phyloP scores from a whole-genome alignment of 768 basidiomycete species.

The Coprinopsis strossmayeri region DNA sequence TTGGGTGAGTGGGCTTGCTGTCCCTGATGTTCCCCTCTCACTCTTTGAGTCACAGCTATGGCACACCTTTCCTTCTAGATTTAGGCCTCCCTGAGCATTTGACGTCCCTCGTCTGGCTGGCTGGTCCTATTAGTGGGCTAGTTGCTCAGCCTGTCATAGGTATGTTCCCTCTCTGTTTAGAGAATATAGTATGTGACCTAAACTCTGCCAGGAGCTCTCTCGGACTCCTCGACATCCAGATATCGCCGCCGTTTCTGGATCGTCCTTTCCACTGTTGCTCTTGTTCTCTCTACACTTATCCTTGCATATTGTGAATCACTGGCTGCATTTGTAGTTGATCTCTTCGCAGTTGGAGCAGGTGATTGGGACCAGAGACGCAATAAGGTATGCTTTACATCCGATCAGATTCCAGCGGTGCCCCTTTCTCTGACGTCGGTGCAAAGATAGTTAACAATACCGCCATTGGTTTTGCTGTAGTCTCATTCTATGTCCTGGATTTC shows the following conservation, averaged over 20 bases:
- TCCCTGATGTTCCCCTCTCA: not conserved
- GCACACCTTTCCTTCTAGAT: slow-evolving; percentile 83
- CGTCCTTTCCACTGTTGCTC: slow-evolving; percentile 74
- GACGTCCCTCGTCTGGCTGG: slow-evolving; percentile 93
- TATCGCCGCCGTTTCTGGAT: slow-evolving; percentile 94
- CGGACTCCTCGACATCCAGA: slow-evolving; percentile 86
- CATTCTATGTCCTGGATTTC: slow-evolving; percentile 94
- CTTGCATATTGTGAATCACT: slow-evolving; percentile 80
- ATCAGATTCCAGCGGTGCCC: not conserved
- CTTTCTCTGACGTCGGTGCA: not conserved
- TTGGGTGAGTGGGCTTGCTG: slow-evolving; percentile 53
- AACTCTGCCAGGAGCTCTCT: slow-evolving; percentile 69
- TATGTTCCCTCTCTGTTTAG: slow-evolving; percentile 27
- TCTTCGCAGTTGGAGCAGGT: slow-evolving; percentile 67
- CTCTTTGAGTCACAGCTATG: slow-evolving; percentile 66
- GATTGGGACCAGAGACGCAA: slow-evolving; percentile 82
- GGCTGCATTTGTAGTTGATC: slow-evolving; percentile 69
- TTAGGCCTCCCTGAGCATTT: slow-evolving; percentile 75
- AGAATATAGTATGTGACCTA: not conserved
- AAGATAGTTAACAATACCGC: slow-evolving; percentile 59
- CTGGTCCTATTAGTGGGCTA: slow-evolving; percentile 91
- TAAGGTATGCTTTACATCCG: slow-evolving; percentile 36
- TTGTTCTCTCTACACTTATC: slow-evolving; percentile 69
- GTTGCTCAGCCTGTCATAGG: slow-evolving; percentile 98
- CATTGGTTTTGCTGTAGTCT: slow-evolving; percentile 80